Base-by-base conservation (phyloP, 163 green algal species). In the Coccomyxa subellipsoidea region DNA sequence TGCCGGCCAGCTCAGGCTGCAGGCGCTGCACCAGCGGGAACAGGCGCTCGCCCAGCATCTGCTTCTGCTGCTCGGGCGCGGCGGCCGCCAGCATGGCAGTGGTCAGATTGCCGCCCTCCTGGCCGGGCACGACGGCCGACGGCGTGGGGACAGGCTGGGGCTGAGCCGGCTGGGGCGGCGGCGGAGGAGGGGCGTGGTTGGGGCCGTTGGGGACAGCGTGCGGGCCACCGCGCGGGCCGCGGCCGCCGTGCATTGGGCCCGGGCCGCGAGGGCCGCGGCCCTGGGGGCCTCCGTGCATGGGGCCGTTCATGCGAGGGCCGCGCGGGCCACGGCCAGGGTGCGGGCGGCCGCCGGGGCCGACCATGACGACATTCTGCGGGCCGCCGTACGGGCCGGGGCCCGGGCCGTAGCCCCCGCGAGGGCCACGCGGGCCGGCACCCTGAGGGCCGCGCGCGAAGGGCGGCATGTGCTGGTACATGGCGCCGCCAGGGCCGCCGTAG, bases 11-110 rank as follows among this genome's bases (percentile, higher is more conserved):
- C 47, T 96, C 91, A 29, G 92, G 91, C 91, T 98, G 91, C 82
- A 96, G 88, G 32, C 93, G 84, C 23, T 76, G 36, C 31, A 99
- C 94, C 76, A 96, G 91, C 0, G 96, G 96, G 91, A 98, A 99
- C 76, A 99, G 91, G 78, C 91, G 89, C 95, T 99, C 96, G 71
- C 96, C 96, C 69, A 98, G 90, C 88, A 97, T 94, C 91, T 96
- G 92, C 91, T 97, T 97, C 90, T 97, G 94, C 87, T 95, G 89
- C 88, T 97, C 94, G 25, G 93, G 88, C 12, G 88, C 81, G 7
- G 94, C 93, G 7, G 88, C 85, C 4, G 90, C 90, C 76, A 94
- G 84, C 79, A 90, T 87, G 77, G 89, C 88, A 31, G 88, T 89
- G n/a, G 88, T 92, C 69, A 93, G 85, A 35, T 84, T 69, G 38